Percentiles rank a stretch among this genome's conserved stretches.
Conservation (phyloP, 1,284 basidiomycete species). For the Pyrrhoderma noxium region DNA sequence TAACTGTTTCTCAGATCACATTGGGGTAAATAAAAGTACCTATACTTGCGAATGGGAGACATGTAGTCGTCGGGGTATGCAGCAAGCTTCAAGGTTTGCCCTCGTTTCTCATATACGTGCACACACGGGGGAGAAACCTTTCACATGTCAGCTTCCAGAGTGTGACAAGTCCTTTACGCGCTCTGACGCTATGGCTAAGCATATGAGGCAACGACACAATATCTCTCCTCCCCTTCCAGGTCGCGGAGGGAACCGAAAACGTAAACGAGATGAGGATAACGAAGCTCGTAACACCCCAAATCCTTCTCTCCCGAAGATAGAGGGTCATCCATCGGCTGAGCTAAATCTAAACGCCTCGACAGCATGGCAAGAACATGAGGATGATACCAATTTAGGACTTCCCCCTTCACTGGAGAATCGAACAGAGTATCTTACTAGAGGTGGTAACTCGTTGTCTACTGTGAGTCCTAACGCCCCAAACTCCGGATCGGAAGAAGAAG, state of each 20-base stretch:
- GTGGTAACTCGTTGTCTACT: neutral
- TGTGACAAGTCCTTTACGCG: conserved; percentile 92
- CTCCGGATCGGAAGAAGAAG: conserved; percentile 25
- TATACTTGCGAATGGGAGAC: conserved; percentile 88
- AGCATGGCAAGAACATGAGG: conserved; percentile 22
- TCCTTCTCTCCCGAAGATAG: conserved; percentile 41
- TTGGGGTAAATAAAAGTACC: conserved; percentile 78
- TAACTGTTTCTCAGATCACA: conserved; percentile 61
- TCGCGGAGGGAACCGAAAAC: conserved; percentile 58
- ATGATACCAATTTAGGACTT: conserved; percentile 17
- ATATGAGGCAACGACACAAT: conserved; percentile 83
- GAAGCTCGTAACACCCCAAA: conserved; percentile 18
- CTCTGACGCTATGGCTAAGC: conserved; percentile 85
- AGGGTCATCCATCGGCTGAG: conserved; percentile 41
- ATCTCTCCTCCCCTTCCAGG: conserved; percentile 62
- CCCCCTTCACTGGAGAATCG: conserved; percentile 14
- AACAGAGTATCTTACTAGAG: conserved; percentile 4
- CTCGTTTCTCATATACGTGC: conserved; percentile 80
- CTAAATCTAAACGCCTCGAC: conserved; percentile 20
- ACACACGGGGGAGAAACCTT: conserved; percentile 92
- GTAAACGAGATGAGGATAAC: conserved; percentile 44
- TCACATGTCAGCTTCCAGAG: conserved; percentile 80
- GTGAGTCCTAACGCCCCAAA: conserved; percentile 12
- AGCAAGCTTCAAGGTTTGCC: conserved; percentile 83
- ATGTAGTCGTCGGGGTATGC: conserved; percentile 69